phyloP scores from a whole-genome alignment of 1,284 basidiomycete species.

The Melampsora americana region DNA sequence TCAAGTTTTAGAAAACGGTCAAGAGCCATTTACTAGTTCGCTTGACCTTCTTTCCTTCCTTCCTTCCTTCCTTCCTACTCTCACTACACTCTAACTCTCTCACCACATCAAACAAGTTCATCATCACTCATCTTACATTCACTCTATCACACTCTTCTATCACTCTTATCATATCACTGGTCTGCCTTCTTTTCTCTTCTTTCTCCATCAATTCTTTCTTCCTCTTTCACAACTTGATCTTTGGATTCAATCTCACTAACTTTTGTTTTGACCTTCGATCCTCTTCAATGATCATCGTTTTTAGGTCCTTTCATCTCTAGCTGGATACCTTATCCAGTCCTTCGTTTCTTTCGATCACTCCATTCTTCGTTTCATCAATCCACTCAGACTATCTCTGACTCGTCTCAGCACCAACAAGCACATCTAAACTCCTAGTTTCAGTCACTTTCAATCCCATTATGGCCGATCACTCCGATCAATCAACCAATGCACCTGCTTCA shows the following conservation, averaged over 20 bases:
- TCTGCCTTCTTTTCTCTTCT: slow-evolving; percentile 13
- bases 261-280: too few relatives aligned
- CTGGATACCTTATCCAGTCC: too few relatives aligned
- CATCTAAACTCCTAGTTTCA: slow-evolving; percentile 55
- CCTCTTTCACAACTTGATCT: slow-evolving; percentile 25
- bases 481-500: not conserved
- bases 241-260: too few relatives aligned
- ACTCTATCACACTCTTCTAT: slow-evolving; percentile 12
- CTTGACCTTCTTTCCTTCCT: not conserved
- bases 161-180: not conserved
- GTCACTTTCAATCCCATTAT: not conserved
- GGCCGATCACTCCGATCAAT: not conserved
- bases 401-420: too few relatives aligned
- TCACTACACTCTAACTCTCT: slow-evolving; percentile 10
- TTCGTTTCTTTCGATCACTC: too few relatives aligned
- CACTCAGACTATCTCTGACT: too few relatives aligned
- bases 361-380: too few relatives aligned
- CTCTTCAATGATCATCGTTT: too few relatives aligned
- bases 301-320: too few relatives aligned
- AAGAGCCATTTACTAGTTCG: too few relatives aligned
- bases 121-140: slow-evolving; percentile 6
- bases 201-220: slow-evolving; percentile 33
- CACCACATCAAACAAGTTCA: not conserved
- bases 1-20: too few relatives aligned
- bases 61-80: slow-evolving; percentile 10